Evolutionary conservation across 1,284 basidiomycete species (phyloP).

Genomic region (Agroathelia rolfsii): DNA sequence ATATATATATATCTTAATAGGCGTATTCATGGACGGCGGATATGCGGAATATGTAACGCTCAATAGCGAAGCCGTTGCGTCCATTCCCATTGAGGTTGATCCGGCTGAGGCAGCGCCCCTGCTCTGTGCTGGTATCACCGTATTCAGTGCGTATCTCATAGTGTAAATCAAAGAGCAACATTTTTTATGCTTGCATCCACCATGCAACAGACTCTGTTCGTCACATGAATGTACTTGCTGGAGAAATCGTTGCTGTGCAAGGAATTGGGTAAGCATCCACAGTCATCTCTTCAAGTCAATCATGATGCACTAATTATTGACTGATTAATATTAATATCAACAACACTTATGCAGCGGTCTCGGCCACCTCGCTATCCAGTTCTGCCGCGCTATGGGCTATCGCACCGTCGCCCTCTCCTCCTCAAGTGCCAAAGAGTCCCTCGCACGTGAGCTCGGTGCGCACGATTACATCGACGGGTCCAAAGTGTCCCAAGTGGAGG

Average conservation of each 20-base stretch:
- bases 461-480: conserved; percentile 16
- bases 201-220: too few relatives aligned
- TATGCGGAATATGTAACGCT: conserved; percentile 13
- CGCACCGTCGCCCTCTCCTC: conserved; percentile 18
- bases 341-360: too few relatives aligned
- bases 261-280: too few relatives aligned
- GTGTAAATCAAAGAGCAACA: conserved; percentile 5
- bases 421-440: conserved; percentile 16
- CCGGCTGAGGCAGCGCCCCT: conserved; percentile 15
- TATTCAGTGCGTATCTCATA: conserved; percentile 12
- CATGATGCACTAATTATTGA: too few relatives aligned
- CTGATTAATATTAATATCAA: too few relatives aligned
- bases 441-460: conserved; percentile 20
- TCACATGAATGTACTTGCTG: too few relatives aligned
- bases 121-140: conserved; percentile 14
- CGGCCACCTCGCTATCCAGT: conserved; percentile 19
- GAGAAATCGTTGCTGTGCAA: conserved; percentile 20
- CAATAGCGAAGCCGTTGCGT: conserved; percentile 12
- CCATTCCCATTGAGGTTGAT: conserved; percentile 12
- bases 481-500: conserved; percentile 16
- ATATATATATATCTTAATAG: conserved; percentile 10
- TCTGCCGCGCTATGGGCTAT: conserved; percentile 13
- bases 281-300: too few relatives aligned
- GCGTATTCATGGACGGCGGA: conserved; percentile 16
- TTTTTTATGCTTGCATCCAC: too few relatives aligned